phyloP scores from a whole-genome alignment of 2,329 filamentous ascomycete genomes.

The Apiospora kogelbergensis region DNA sequence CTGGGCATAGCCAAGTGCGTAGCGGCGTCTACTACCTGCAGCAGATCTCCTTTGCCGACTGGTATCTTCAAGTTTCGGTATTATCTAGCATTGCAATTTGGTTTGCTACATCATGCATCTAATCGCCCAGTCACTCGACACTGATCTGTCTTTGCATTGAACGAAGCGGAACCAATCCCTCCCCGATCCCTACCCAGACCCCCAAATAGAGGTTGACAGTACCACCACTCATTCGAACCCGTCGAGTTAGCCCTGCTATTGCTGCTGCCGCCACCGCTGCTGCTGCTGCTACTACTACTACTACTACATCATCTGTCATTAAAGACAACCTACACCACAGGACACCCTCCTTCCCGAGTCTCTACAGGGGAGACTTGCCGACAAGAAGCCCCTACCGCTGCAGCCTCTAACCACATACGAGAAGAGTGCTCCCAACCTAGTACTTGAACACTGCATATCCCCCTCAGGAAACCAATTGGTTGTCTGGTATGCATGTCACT shows the following conservation, averaged over 20 bases:
- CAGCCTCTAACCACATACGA: constrained; percentile 30
- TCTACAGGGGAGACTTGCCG: constrained; percentile 2
- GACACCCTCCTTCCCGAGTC: not conserved
- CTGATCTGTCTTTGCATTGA: not conserved
- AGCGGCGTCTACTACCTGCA: constrained; percentile 27
- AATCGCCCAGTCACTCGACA: constrained; percentile 20
- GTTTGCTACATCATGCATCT: constrained; percentile 26
- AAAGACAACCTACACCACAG: not conserved
- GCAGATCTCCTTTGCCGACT: constrained; percentile 22
- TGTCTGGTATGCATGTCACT: constrained; percentile 47
- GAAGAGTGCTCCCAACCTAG: constrained; percentile 24
- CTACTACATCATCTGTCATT: not conserved
- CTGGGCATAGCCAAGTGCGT: not conserved
- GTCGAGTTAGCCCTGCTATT: not conserved
- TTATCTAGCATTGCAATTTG: constrained; percentile 20
- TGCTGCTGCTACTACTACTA: not conserved
- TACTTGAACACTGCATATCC: constrained; percentile 7
- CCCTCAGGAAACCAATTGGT: constrained; percentile 39
- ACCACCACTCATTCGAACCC: not conserved
- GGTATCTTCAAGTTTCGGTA: constrained; percentile 17
- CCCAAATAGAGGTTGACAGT: constrained; percentile 1
- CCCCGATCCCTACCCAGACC: not conserved
- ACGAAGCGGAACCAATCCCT: not conserved
- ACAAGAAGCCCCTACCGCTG: not conserved
- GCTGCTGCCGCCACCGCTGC: too few species aligned